Percentiles rank a stretch among this genome's conserved stretches.
Conservation (phyloP, 2,329 filamentous ascomycete species). For the Paraphoma chrysanthemicola region DNA sequence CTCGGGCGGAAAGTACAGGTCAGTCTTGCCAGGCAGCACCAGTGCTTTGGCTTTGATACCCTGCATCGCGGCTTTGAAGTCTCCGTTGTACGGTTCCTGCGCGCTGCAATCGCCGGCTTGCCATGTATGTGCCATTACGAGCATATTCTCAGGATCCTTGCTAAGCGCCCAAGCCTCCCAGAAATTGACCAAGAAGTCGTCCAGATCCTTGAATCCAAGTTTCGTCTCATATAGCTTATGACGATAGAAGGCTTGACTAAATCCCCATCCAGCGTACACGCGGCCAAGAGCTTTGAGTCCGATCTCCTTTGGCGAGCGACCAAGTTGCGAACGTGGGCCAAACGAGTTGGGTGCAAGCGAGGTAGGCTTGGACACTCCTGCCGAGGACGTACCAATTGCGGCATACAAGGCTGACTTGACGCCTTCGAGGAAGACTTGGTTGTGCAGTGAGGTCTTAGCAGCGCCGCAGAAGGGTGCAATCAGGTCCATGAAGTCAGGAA, state of each 20-base stretch:
- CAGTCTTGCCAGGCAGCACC: conserved; percentile 74
- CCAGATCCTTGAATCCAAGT: conserved; percentile 71
- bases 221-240: conserved; percentile 70
- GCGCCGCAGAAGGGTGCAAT: conserved; percentile 71
- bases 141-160: conserved; percentile 78
- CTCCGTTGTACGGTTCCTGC: conserved; percentile 71
- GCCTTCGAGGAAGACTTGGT: conserved; percentile 72
- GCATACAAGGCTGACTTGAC: conserved; percentile 67
- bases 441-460: conserved; percentile 70
- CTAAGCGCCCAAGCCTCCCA: conserved; percentile 78
- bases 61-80: conserved; percentile 68
- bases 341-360: conserved; percentile 50
- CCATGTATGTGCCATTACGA: conserved; percentile 81
- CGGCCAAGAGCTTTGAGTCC: conserved; percentile 75
- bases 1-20: conserved; percentile 83
- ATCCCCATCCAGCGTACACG: conserved; percentile 82
- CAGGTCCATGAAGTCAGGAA: conserved; percentile 70
- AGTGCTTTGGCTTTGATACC: conserved; percentile 75
- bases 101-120: conserved; percentile 74
- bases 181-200: conserved; percentile 76
- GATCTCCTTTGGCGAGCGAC: background rate
- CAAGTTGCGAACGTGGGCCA: conserved; percentile 37
- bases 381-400: conserved; percentile 61
- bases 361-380: conserved; percentile 51
- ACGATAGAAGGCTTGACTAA: conserved; percentile 80